Conservation (phyloP, 106 monocot genomes). For the Dendrobium catenatum region DNA sequence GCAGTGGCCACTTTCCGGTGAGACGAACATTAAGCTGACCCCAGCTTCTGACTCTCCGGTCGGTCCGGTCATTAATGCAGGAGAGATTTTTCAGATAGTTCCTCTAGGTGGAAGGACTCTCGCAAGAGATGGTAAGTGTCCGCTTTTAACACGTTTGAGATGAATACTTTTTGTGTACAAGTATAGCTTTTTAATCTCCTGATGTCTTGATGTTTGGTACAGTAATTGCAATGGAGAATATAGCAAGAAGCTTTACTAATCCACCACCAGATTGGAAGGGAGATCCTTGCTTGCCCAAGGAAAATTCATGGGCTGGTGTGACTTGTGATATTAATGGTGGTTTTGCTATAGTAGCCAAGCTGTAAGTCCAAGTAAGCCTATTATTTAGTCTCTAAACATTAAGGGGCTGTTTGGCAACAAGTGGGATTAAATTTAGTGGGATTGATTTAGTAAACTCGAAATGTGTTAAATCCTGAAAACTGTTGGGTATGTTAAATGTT, state of each 20-base stretch:
- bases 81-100: conserved; percentile 47
- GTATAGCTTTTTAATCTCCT: not conserved
- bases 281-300: conserved; percentile 48
- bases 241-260: conserved; percentile 47
- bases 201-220: conserved; percentile 2
- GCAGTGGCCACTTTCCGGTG: conserved; percentile 66
- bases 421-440: too few species aligned
- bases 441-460: too few species aligned
- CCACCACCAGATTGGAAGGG: conserved; percentile 56
- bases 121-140: conserved; percentile 49
- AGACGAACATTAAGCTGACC: conserved; percentile 44
- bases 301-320: conserved; percentile 56
- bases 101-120: conserved; percentile 33
- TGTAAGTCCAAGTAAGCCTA: conserved; percentile 29
- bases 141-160: not conserved
- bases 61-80: conserved; percentile 85
- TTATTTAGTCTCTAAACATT: not conserved
- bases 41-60: conserved; percentile 53
- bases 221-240: conserved; percentile 58
- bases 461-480: too few species aligned
- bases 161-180: not conserved
- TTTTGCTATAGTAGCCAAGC: conserved; percentile 15
- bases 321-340: conserved; percentile 19
- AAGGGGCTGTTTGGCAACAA: not conserved
- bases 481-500: too few species aligned